Evolutionary conservation across 345 rosid genomes (phyloP).

Genomic region (Anacardium occidentale): DNA sequence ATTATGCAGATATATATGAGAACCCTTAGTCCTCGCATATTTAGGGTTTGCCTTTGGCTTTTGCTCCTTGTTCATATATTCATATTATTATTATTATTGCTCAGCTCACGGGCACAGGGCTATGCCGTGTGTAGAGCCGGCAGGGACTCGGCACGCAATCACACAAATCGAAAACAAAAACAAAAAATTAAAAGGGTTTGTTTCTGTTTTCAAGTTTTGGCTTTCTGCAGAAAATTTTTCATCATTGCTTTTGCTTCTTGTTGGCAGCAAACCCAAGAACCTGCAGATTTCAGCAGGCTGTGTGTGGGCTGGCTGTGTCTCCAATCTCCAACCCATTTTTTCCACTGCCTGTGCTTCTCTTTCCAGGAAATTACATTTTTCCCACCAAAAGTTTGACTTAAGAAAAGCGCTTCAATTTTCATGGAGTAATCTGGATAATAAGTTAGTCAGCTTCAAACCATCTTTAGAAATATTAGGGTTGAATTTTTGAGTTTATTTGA

Average conservation of each 20-base stretch:
- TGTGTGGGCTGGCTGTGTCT: constrained; percentile 4
- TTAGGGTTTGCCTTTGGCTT: background rate
- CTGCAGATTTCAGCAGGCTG: constrained; percentile 31
- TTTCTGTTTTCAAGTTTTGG: background rate
- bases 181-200: background rate
- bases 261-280: background rate
- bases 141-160: constrained; percentile 30
- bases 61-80: background rate
- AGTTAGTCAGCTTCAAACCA: too few relatives aligned
- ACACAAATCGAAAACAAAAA: constrained; percentile 13
- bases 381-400: too few relatives aligned
- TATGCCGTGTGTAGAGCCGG: background rate
- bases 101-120: background rate
- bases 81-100: too few relatives aligned
- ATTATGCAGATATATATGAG: too few relatives aligned
- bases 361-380: constrained; percentile 12
- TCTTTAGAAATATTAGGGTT: too few relatives aligned
- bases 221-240: too few relatives aligned
- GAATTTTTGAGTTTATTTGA: too few relatives aligned
- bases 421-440: too few relatives aligned
- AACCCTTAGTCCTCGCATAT: constrained; percentile 6
- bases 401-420: too few relatives aligned
- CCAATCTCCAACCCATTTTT: background rate
- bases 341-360: constrained; percentile 20
- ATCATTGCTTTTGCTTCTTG: constrained; percentile 24